Conservation (phyloP, 2,329 filamentous ascomycete genomes). For the Lasiodiplodia citricola region DNA sequence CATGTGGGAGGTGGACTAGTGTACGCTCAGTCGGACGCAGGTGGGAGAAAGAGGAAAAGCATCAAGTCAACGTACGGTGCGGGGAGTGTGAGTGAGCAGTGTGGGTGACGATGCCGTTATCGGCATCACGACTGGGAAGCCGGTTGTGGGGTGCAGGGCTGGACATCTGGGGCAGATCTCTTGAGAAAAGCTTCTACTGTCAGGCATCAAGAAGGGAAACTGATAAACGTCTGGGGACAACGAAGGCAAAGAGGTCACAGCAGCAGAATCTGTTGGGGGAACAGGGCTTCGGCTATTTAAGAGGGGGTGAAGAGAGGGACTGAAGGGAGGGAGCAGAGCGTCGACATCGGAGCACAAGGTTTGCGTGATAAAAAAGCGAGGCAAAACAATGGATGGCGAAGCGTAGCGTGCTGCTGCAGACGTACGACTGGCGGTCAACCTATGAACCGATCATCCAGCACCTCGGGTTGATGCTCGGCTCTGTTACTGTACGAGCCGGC, state of each 20-base stretch:
- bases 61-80: background rate
- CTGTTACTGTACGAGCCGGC: background rate
- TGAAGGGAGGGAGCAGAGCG: background rate
- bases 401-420: background rate
- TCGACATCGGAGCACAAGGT: background rate
- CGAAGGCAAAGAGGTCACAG: background rate
- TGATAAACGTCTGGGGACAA: background rate
- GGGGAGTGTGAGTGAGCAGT: background rate
- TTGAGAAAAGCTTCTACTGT: background rate
- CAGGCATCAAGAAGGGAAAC: background rate
- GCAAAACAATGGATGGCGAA: background rate
- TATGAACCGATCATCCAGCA: background rate
- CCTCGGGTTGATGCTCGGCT: background rate
- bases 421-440: conserved; percentile 1
- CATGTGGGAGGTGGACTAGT: background rate
- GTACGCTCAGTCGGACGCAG: background rate
- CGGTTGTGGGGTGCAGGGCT: background rate
- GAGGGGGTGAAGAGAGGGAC: background rate
- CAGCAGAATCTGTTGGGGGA: no score
- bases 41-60: background rate
- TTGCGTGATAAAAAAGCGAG: conserved; percentile 1
- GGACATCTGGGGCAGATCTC: background rate
- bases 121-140: background rate
- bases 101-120: conserved; percentile 3
- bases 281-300: background rate